Evolutionary conservation across 2,329 filamentous ascomycete genomes (phyloP), one percentile per base, ranked within the genome.

Genomic region (Metarhizium rileyi): DNA sequence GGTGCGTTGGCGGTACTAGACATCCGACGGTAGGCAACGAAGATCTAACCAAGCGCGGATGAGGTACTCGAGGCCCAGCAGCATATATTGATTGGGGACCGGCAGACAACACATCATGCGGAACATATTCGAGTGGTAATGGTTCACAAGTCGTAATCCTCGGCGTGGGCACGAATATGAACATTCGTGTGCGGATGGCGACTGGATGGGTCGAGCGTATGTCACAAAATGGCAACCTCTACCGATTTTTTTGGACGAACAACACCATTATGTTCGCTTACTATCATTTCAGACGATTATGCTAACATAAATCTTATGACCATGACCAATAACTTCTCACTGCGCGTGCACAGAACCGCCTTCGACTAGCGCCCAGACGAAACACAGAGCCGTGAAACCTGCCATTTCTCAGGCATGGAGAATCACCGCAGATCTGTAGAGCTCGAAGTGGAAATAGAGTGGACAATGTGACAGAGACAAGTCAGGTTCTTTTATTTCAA

Each of bases 11-110:
- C 1, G 74, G 75, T 52, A 75, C 75, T 55, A 80, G 80, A 28
- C 79, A 75, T 16, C 81, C 81, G 0, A 78, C 77, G 3, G 80
- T 83, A 0, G 71, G 71, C 1, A 77, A 81, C 50, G 80, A 84
- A 63, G 79, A 80, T 56, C 70, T 82, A 0, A n/a, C n/a, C n/a
- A n/a, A 69, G 72, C 1, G 77, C 76, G 12, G 72, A 80, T 55
- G 79, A 83, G 59, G 71, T 77, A 56, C 30, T 33, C 30, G 30
- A 33, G 30, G 30, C 30, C 30, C 30, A 33, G 16, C 5, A 33
- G 9, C 10, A 16, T 5, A 5, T 33, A 5, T 33, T 12, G 7
- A 33, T 33, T 33, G 12, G 30, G 7, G 12, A 33, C 30, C 12
- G 30, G 8, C 16, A 5, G 10, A 14, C 30, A 33, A 16, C 30